Conservation (phyloP, 1,284 basidiomycete species). For the Sanghuangporus weigelae region DNA sequence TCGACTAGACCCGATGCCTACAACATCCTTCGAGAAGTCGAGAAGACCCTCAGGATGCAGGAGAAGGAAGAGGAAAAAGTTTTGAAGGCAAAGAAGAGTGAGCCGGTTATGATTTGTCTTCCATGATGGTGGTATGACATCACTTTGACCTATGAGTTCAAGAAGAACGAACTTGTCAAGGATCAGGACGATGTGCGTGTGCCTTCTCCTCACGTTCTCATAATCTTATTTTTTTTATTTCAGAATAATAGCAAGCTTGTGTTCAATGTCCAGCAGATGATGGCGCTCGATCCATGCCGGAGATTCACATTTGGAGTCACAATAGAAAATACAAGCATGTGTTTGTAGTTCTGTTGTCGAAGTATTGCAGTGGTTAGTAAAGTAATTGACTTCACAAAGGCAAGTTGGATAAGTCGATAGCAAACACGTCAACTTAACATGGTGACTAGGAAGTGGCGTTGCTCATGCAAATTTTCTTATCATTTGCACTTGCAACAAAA, state of each 20-base stretch:
- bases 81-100: neutral
- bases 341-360: neutral
- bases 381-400: neutral
- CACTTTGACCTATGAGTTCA: neutral
- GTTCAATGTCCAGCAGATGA: slow-evolving; percentile 15
- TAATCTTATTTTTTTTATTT: neutral
- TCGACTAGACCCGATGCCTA: neutral
- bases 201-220: neutral
- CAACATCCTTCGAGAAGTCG: neutral
- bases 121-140: neutral
- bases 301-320: slow-evolving; percentile 17
- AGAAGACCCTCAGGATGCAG: neutral
- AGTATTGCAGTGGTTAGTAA: neutral
- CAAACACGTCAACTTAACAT: neutral
- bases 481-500: neutral
- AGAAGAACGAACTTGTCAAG: neutral
- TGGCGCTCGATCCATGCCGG: slow-evolving; percentile 17
- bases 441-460: neutral
- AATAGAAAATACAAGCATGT: slow-evolving; percentile 5
- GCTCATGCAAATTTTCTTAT: neutral
- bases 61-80: neutral
- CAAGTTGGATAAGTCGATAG: neutral
- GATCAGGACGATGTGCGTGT: neutral
- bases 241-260: slow-evolving; percentile 8
- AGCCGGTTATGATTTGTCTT: neutral